These are phyloP conservation scores for Gypsophila paniculata DNA, from an alignment of 179 eudicot genomes.

Conservation along the genomic window DNA sequence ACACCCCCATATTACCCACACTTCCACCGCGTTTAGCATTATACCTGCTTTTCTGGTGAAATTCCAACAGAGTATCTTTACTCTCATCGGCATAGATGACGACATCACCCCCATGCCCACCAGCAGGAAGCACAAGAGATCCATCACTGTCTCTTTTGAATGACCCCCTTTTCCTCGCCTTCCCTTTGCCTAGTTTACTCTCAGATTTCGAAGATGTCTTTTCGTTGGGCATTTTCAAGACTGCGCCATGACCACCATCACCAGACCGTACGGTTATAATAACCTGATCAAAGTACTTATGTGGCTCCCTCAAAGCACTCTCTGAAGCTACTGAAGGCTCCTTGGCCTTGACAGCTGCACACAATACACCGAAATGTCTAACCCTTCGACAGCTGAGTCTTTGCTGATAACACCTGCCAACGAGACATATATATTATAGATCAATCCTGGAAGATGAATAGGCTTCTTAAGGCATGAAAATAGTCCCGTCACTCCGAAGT, in stretches of 20 bases:
- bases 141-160: slow-evolving; percentile 89
- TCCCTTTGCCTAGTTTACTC: slow-evolving; percentile 46
- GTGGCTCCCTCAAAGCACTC: slow-evolving; percentile 53
- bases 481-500: background rate
- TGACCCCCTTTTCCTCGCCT: slow-evolving; percentile 41
- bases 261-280: slow-evolving; percentile 82
- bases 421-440: background rate
- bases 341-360: slow-evolving; percentile 58
- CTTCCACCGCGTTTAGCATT: slow-evolving; percentile 94
- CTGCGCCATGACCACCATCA: slow-evolving; percentile 92
- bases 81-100: slow-evolving; percentile 82
- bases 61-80: slow-evolving; percentile 71
- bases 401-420: slow-evolving; percentile 33
- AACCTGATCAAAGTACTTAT: slow-evolving; percentile 89
- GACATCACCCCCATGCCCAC: slow-evolving; percentile 94
- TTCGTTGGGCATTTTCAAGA: slow-evolving; percentile 54
- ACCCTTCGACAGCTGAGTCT: slow-evolving; percentile 23
- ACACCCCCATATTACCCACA: slow-evolving; percentile 76
- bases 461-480: background rate
- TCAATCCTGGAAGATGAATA: background rate
- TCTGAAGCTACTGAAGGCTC: slow-evolving; percentile 46
- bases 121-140: slow-evolving; percentile 79
- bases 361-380: slow-evolving; percentile 23
- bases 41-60: slow-evolving; percentile 60
- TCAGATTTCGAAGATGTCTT: slow-evolving; percentile 48